Base-by-base conservation (phyloP, 75 land plant species). In the Cryptomeria japonica region DNA sequence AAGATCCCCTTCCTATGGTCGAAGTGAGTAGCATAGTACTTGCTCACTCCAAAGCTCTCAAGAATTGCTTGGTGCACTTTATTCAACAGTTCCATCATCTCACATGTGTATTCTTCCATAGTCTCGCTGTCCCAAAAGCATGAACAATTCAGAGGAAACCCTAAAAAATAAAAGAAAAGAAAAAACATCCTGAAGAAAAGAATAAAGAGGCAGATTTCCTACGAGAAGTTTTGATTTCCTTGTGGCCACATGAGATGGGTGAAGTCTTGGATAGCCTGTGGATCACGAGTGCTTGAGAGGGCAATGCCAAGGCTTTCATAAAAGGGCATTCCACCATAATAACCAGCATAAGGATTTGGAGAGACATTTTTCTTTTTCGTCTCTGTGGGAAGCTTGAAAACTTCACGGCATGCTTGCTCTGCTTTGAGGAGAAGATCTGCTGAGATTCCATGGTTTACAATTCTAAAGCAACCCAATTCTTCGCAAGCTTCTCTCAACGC, bases 191-290 rank as follows among this genome's bases (percentile, higher is more conserved):
- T 41, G 5, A 84, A 2, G 1, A 1, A 22, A 22, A 68, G 25
- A 25, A 70, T n/a, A 18, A 39, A 18, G 42, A 22, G 19, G n/a
- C 37, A 0, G 18, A 39, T 4, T 2, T 19, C 61, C 34, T 86
- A 90, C 93, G 89, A 88, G 72, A 92, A 92, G 25, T 49, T 18
- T 13, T 78, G 78, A 58, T 92, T 92, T 49, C 92, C 92, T 5
- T 86, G 42, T 1, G 90, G 90, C 93, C 93, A 92, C 92, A 92
- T 82, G 89, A 90, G 76, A 18, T 89, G 18, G 68, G 86, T 37
- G 86, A 92, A 90, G 38, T 31, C 83, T 16, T 36, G 18, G 22
- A 72, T 42, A 8, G 39, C 53, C 3, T 87, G 84, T 13, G 56
- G 68, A 3, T 38, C 14, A 3, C 46, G 38, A 70, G 25, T 5